Percentiles rank a stretch among this genome's conserved stretches.
Evolutionary conservation across 1,284 basidiomycete species (phyloP).

Genomic region (Fomitopsis schrenkii): DNA sequence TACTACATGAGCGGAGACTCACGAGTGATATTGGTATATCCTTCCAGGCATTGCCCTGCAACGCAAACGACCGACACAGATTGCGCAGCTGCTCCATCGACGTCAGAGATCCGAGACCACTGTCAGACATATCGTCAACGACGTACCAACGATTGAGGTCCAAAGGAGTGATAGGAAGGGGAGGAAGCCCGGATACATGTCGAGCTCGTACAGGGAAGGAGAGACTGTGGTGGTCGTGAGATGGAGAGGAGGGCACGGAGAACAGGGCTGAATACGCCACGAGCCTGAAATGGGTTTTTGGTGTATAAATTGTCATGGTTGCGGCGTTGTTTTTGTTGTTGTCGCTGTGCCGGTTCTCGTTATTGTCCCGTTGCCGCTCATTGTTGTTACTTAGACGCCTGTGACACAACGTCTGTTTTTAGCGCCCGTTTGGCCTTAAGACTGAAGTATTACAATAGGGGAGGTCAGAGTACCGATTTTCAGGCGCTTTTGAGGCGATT

Average conservation of each 20-base stretch:
- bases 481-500: no score
- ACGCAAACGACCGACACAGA: slow-evolving; percentile 65
- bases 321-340: slow-evolving; percentile 18
- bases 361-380: slow-evolving; percentile 1
- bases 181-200: slow-evolving; percentile 44
- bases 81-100: slow-evolving; percentile 42
- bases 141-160: slow-evolving; percentile 45
- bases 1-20: slow-evolving; percentile 24
- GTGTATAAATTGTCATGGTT: slow-evolving; percentile 23
- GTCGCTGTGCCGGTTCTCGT: slow-evolving; percentile 12
- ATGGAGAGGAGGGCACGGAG: slow-evolving; percentile 14
- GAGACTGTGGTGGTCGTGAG: slow-evolving; percentile 19
- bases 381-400: slow-evolving; percentile 5
- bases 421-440: not conserved
- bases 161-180: slow-evolving; percentile 36
- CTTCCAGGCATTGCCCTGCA: slow-evolving; percentile 80
- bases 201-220: slow-evolving; percentile 24
- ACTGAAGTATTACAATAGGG: no score
- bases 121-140: not conserved
- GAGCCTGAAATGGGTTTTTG: slow-evolving; percentile 16
- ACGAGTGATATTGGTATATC: slow-evolving; percentile 68
- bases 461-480: no score
- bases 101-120: not conserved
- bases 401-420: not conserved
- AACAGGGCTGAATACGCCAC: not conserved